Evolutionary conservation across 2,329 filamentous ascomycete species (phyloP).

Genomic region (Claviceps humidiphila): DNA sequence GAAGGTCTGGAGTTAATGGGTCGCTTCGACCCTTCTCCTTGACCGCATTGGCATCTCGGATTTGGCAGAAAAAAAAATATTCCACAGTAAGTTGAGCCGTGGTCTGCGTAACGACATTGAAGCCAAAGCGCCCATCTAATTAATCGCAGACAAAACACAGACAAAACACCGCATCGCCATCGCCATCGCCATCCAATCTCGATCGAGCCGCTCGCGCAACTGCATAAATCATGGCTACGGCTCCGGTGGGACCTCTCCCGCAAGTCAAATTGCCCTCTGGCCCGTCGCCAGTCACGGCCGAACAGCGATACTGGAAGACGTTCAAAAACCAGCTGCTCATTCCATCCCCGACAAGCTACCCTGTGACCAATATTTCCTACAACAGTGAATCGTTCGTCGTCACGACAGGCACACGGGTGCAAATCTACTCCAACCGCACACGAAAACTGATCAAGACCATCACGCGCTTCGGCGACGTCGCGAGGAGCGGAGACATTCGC

Average conservation of each 20-base stretch:
- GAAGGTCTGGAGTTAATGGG: too few species aligned
- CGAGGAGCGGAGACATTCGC: conserved; percentile 77
- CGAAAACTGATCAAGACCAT: conserved; percentile 90
- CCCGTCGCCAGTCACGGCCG: conserved; percentile 71
- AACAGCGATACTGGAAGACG: conserved; percentile 91
- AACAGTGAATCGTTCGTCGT: conserved; percentile 71
- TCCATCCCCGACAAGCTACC: conserved; percentile 78
- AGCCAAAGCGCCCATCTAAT: too few species aligned
- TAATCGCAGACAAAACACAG: too few species aligned
- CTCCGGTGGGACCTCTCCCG: conserved; percentile 67
- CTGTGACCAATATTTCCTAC: conserved; percentile 81
- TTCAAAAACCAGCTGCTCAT: conserved; percentile 88
- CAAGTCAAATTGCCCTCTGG: conserved; percentile 73
- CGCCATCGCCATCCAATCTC: too few species aligned
- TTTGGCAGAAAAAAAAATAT: conserved; percentile 18
- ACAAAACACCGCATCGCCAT: too few species aligned
- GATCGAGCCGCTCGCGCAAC: too few species aligned
- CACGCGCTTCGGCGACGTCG: conserved; percentile 82
- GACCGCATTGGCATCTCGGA: conserved; percentile 15
- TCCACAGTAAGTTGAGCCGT: conserved; percentile 3
- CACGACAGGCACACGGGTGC: conserved; percentile 85
- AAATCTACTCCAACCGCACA: conserved; percentile 86
- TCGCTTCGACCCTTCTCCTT: background rate
- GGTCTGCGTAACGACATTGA: too few species aligned
- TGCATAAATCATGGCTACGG: conserved; percentile 38